Evolutionary conservation across 257 asterid genomes (phyloP), one percentile per base, ranked within the genome.

Genomic region (Capsicum baccatum): DNA sequence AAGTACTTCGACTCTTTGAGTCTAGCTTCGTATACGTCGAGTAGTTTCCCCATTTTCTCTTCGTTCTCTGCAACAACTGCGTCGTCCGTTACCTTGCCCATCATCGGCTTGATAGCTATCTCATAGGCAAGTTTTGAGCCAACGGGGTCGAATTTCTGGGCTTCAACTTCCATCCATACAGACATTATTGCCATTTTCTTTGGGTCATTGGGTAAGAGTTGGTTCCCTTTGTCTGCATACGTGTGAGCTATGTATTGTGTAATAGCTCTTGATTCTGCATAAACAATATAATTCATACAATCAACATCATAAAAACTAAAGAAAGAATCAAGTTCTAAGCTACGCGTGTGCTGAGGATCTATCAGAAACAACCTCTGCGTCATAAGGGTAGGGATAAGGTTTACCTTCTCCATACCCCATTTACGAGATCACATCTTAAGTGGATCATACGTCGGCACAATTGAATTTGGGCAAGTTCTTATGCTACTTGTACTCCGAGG

Each of bases 231-330:
- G 80, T 88, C 89, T 14, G 90, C 85, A 70, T 95, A 94, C 4
- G 91, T 68, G 9, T 87, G 88, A 0, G 90, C 88, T 12, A 92
- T 80, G 87, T 95, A 92, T 63, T 78, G 86, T 33, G 70, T 87
- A 19, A 94, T 89, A 0, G 96, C 98, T 87, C 98, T 91, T 0
- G 98, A 94, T 85, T 95, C 98, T 93, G 92, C 85, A 84, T 50
- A 52, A 0, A 0, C 33, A 48, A 80, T n/a, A 80, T n/a, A 59
- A 10, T 59, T 44, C 56, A 80, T 4, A 56, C 33, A 1, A 16
- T 80, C 57, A 52, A 33, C 85, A 73, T 62, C 21, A 10, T 12
- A 15, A 52, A 15, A 14, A 14, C 6, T 5, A 26, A 50, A 9
- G 57, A 44, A 26, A 26, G 33, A 26, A 26, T 1, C 33, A 26